Conservation (phyloP, 805 yeast genomes). For the Cyberlindnera galapagoensis region DNA sequence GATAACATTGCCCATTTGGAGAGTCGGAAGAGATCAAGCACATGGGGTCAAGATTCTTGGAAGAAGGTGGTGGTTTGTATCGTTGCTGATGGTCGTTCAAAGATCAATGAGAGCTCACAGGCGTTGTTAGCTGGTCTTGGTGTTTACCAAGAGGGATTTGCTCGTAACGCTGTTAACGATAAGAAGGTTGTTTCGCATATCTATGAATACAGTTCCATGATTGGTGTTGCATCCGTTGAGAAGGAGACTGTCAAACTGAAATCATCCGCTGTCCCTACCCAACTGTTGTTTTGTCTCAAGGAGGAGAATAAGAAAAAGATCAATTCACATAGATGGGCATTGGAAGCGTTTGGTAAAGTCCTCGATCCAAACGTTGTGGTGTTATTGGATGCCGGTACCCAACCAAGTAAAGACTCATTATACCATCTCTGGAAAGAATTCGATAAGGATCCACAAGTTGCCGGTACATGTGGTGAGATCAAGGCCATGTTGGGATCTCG, state of each 20-base stretch:
- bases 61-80: constrained; percentile 85
- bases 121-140: constrained; percentile 84
- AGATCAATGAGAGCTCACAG: constrained; percentile 71
- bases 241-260: constrained; percentile 61
- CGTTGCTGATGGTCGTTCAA: constrained; percentile 87
- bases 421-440: constrained; percentile 89
- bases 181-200: constrained; percentile 78
- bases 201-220: constrained; percentile 89
- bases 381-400: constrained; percentile 90
- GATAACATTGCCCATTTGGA: constrained; percentile 75
- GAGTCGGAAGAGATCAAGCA: constrained; percentile 54
- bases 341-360: constrained; percentile 84
- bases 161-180: constrained; percentile 83
- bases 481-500: constrained; percentile 72
- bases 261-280: constrained; percentile 73
- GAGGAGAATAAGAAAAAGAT: constrained; percentile 86
- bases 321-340: constrained; percentile 95
- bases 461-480: constrained; percentile 98
- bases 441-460: constrained; percentile 67
- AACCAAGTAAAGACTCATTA: constrained; percentile 77
- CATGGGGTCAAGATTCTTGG: constrained; percentile 97
- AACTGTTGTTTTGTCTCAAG: constrained; percentile 81
- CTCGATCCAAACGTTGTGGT: constrained; percentile 79
- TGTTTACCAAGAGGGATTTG: constrained; percentile 91
- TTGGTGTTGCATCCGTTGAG: constrained; percentile 67